Evolutionary conservation across 1,284 basidiomycete genomes (phyloP).

Genomic region (Rhodotorula sp.): DNA sequence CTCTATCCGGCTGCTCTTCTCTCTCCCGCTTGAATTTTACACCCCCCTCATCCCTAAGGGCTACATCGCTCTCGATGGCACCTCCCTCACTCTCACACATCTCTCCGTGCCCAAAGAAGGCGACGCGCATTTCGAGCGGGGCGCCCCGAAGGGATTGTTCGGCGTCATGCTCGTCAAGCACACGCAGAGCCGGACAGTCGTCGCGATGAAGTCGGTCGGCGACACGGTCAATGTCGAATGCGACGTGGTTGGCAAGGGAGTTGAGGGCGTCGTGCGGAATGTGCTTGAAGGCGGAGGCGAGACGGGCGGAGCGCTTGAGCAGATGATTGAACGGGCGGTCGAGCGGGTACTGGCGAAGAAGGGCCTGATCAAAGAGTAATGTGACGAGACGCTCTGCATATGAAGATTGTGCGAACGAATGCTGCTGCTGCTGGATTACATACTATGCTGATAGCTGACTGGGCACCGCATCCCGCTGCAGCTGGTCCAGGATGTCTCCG

Average conservation of each 20-base stretch:
- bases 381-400: no score
- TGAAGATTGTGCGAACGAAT: no score
- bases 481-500: no score
- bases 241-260: conserved; percentile 87
- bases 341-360: conserved; percentile 58
- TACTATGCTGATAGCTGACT: no score
- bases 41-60: conserved; percentile 90
- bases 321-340: conserved; percentile 68
- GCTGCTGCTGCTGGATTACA: no score
- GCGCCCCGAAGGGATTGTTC: conserved; percentile 57
- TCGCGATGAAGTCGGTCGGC: conserved; percentile 71
- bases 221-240: conserved; percentile 91
- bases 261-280: conserved; percentile 73
- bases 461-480: no score
- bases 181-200: conserved; percentile 83
- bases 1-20: conserved; percentile 77
- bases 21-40: conserved; percentile 63
- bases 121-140: conserved; percentile 17
- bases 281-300: conserved; percentile 62
- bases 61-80: conserved; percentile 91
- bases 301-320: conserved; percentile 53
- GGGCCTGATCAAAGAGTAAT: conserved; percentile 25
- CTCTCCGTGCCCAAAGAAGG: conserved; percentile 63
- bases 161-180: conserved; percentile 94
- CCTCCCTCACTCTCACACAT: conserved; percentile 84